Base-by-base conservation (phyloP, 139 green algal genomes). In the Chara braunii region DNA sequence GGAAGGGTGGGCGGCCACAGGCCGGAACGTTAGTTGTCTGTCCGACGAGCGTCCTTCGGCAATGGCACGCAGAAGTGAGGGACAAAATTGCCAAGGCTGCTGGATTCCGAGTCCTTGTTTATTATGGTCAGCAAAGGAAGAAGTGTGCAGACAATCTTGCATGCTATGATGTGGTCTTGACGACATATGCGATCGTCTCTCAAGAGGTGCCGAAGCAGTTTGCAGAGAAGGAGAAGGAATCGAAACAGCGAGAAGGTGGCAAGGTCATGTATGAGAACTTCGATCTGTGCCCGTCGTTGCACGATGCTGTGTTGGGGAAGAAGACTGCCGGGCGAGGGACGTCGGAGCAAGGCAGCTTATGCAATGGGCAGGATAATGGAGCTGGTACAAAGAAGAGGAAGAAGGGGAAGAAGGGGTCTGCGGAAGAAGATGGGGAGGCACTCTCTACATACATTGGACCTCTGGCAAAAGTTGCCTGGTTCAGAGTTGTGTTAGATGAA, bases 401-500 rank as follows among this genome's bases (percentile, higher is more conserved):
- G 51, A 32, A 26, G 2, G 12, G 32, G 8, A 23, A 23, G 18
- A 37, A 62, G 43, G 50, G 18, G 59, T 37, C 26, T 35, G 5
- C 2, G 6, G 24, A 3, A 2, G 61, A 33, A 31, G 51, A 52
- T 8, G 45, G 45, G 5, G 56, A 42, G 4, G 3, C n/a, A 5
- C 32, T 69, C 33, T 6, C 62, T 3, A 30, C 51, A 4, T 18
- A 31, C 3, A 4, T 29, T 8, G 60, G 52, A n/a, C 32, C 54
- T 4, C 74, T 81, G 18, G 40, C 28, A 6, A 2, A 52, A 8
- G 28, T 73, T 4, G 18, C 36, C 9, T 82, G 75, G 75, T 35
- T 56, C 33, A 51, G 81, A 22, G 85, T 95, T 36, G 85, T 97
- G 30, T 64, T 96, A 26, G 90, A 97, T 72, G 90, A 97, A 80